A percentile compares a stretch with the other conserved stretches of the same genome.
These are phyloP conservation scores for Mimosa bimucronata DNA, from an alignment of 306 rosid genomes.

Conservation along the genomic window DNA sequence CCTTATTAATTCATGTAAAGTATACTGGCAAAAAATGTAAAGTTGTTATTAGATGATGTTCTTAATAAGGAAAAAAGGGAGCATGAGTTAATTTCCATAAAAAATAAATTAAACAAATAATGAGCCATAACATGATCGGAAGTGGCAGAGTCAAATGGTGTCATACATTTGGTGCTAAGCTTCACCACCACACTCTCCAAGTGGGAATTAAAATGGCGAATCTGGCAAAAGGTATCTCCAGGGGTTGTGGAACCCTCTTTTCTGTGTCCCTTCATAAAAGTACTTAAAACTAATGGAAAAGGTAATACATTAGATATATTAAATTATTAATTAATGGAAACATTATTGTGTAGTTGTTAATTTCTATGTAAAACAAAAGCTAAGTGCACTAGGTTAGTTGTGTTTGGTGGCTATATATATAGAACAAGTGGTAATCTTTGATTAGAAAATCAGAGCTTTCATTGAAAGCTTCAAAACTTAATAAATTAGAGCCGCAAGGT, in stretches of 20 bases:
- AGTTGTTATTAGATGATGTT: no score
- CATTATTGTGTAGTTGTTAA: not conserved
- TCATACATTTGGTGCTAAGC: not conserved
- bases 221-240: not conserved
- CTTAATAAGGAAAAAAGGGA: no score
- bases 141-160: not conserved
- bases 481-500: not conserved
- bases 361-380: not conserved
- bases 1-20: no score
- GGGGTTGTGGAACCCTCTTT: constrained; percentile 23
- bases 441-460: constrained; percentile 1
- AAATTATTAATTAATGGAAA: not conserved
- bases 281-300: not conserved
- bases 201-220: constrained; percentile 1
- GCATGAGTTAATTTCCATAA: not conserved
- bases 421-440: not conserved
- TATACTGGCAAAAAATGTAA: no score
- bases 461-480: not conserved
- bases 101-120: not conserved
- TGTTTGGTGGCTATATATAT: not conserved
- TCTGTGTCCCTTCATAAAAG: not conserved
- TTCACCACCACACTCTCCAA: not conserved
- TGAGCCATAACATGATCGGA: not conserved
- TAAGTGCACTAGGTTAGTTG: not conserved
- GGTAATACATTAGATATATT: not conserved